Evolutionary conservation across 1,284 basidiomycete genomes (phyloP), one percentile per base, ranked within the genome.

Genomic region (Ganoderma sinense): DNA sequence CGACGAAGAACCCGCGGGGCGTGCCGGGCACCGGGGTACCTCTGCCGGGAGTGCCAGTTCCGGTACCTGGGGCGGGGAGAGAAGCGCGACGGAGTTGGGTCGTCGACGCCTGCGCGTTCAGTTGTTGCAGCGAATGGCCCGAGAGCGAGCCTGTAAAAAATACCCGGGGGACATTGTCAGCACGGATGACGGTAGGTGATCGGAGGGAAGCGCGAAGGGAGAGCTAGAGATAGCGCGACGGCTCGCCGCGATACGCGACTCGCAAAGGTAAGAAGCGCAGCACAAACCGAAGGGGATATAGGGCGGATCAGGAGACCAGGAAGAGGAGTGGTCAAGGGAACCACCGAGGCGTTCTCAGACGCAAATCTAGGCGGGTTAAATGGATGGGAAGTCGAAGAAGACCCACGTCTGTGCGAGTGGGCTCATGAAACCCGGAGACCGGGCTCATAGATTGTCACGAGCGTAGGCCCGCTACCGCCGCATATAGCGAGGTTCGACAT

Each of bases 61-160:
- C 43, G 7, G 43, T 10, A 18, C 23, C 48, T 11, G 18, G 26
- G 7, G 73, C 66, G 13, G 68, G 64, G 43, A 64, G 43, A 11
- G 72, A 75, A 70, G 68, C 73, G 62, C 69, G 68, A 14, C 67
- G 72, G 59, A 67, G 68, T 61, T 65, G 73, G 14, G 71, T 74
- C 26, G 66, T 65, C n/a, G 77, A 75, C 26, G 74, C 66, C 31
- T 75, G 77, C 7, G 73, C 62, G 74, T 77, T 78, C 66, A 78
- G 68, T 53, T 76, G 75, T 58, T 75, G 77, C 31, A 75, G 67
- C 13, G 79, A 80, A 64, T 80, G 77, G 23, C 77, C 79, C 0
- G 78, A 79, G 31, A 76, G 64, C 1, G 79, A 80, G 53, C 78
- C 78, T 79, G 62, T 18, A n/a, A 20, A 59, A 55, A 60, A 39